Percentiles rank a stretch among this genome's conserved stretches.
Evolutionary conservation across 371 early-diverging fungal genomes (phyloP).

Genomic region (Mucor racemosus): DNA sequence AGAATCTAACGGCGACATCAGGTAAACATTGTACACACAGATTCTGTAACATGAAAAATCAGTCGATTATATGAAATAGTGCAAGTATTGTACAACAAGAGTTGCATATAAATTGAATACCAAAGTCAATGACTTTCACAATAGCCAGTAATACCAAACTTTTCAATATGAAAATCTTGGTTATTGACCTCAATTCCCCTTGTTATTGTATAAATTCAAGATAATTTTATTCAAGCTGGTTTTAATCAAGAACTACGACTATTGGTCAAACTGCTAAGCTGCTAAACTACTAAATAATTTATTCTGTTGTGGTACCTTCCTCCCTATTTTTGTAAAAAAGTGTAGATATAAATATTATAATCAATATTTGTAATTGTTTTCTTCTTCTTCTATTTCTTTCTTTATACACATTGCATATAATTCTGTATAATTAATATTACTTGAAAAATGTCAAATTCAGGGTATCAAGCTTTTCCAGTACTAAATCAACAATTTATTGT

Average conservation of each 20-base stretch:
- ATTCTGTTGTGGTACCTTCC: too few relatives aligned
- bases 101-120: not conserved
- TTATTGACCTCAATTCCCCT: not conserved
- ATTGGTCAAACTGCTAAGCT: too few relatives aligned
- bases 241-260: too few relatives aligned
- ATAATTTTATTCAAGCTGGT: not conserved
- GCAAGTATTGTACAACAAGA: not conserved
- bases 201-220: not conserved
- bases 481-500: slow-evolving; percentile 74
- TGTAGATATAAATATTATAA: too few relatives aligned
- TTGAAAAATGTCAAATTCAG: not conserved
- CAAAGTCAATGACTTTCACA: not conserved
- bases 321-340: too few relatives aligned
- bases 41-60: not conserved
- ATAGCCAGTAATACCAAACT: not conserved
- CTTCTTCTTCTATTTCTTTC: not conserved
- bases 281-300: too few relatives aligned
- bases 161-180: not conserved
- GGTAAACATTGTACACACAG: not conserved
- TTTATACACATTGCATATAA: too few relatives aligned
- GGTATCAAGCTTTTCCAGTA: slow-evolving; percentile 67
- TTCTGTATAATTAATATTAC: not conserved
- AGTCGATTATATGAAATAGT: not conserved
- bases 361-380: too few relatives aligned
- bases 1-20: not conserved